A percentile compares a stretch with the other conserved stretches of the same genome.
Conservation (phyloP, 257 asterid genomes). For the Solanum virginianum region DNA sequence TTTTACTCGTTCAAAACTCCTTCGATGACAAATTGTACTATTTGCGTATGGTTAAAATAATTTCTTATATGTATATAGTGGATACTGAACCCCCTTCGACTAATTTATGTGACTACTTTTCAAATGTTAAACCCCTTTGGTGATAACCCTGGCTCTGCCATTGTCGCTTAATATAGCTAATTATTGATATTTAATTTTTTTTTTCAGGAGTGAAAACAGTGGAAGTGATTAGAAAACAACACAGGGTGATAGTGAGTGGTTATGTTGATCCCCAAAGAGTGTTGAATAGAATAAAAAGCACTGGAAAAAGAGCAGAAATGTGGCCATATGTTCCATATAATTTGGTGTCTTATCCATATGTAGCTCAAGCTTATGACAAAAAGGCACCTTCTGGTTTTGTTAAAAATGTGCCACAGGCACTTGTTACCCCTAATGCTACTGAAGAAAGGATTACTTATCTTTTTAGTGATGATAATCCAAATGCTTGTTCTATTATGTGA, state of each 20-base stretch:
- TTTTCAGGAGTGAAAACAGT: conserved; percentile 53
- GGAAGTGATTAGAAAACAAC: conserved; percentile 59
- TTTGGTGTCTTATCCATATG: conserved; percentile 55
- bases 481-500: conserved; percentile 75
- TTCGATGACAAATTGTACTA: no score
- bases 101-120: no score
- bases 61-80: no score
- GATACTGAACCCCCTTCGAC: no score
- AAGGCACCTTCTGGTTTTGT: conserved; percentile 81
- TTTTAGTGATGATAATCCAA: conserved; percentile 81
- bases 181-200: not conserved
- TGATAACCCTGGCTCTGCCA: not conserved
- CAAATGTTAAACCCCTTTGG: no score
- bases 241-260: conserved; percentile 63
- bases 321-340: conserved; percentile 87
- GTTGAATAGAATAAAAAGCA: conserved; percentile 50
- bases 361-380: conserved; percentile 54
- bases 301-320: conserved; percentile 76
- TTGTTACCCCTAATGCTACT: conserved; percentile 30
- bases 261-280: conserved; percentile 58
- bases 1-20: not conserved
- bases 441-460: conserved; percentile 48
- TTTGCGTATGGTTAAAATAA: no score
- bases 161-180: not conserved
- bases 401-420: conserved; percentile 32